Conservation (phyloP, 306 rosid genomes). For the Luffa acutangula region DNA sequence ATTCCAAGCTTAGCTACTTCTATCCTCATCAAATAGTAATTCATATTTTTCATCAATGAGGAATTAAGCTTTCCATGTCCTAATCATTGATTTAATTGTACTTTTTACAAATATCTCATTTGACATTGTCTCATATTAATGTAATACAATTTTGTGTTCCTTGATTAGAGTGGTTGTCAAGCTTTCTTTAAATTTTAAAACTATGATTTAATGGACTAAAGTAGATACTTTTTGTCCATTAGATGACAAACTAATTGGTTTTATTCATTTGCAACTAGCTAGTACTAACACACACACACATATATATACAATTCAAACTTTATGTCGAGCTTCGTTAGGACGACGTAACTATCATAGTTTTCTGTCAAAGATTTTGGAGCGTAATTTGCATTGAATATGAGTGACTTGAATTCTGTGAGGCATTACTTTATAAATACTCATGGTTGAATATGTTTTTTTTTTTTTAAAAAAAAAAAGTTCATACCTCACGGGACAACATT, state of each 20-base stretch:
- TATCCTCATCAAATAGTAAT: background rate
- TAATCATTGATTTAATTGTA: background rate
- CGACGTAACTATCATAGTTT: too few relatives aligned
- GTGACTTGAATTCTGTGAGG: background rate
- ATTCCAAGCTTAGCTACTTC: background rate
- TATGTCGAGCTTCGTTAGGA: too few relatives aligned
- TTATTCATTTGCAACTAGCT: background rate
- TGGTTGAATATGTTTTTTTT: background rate
- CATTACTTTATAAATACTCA: background rate
- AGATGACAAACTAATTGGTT: background rate
- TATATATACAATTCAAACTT: too few relatives aligned
- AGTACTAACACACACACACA: background rate
- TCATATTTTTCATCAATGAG: background rate
- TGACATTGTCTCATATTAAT: background rate
- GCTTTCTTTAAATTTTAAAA: background rate
- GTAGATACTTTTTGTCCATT: background rate
- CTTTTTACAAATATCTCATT: too few relatives aligned
- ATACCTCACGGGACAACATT: background rate
- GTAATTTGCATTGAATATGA: background rate
- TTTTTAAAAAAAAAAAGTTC: too few relatives aligned
- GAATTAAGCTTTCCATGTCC: background rate
- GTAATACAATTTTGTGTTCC: background rate
- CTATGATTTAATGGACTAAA: background rate
- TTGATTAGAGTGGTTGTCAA: background rate
- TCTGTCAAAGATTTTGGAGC: too few relatives aligned